These are phyloP conservation scores for Dioscorea dumetorum DNA, from an alignment of 106 monocot species.

Conservation along the genomic window DNA sequence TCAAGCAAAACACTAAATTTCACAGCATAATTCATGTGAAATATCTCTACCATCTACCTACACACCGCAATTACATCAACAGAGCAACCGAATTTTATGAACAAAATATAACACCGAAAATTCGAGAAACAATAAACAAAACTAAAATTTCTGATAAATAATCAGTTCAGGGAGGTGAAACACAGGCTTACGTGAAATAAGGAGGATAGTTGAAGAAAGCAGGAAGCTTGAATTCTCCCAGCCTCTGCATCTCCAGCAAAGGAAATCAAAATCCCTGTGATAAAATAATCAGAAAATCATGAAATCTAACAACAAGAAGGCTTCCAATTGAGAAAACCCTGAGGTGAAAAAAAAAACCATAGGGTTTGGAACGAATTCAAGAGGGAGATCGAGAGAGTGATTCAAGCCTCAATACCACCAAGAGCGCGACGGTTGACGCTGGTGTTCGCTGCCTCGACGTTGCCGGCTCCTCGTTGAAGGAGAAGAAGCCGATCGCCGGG, in stretches of 20 bases:
- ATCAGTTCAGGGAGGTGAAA: background rate
- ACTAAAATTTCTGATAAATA: background rate
- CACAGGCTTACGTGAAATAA: slow-evolving; percentile 64
- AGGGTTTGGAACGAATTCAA: background rate
- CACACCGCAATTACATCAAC: background rate
- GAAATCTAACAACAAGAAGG: background rate
- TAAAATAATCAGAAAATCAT: background rate
- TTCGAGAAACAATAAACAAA: background rate
- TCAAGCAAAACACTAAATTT: no score
- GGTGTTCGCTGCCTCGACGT: no score
- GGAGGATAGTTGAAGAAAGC: slow-evolving; percentile 78
- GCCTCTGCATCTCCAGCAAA: slow-evolving; percentile 50
- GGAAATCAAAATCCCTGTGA: no score
- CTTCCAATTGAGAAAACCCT: background rate
- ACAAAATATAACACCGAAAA: background rate
- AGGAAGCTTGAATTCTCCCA: slow-evolving; percentile 61
- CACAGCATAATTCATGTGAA: no score
- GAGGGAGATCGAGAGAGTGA: background rate
- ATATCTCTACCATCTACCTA: background rate
- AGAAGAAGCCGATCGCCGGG: no score
- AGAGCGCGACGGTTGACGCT: no score
- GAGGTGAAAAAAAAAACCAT: background rate
- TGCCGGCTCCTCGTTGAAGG: no score
- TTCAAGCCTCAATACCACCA: background rate
- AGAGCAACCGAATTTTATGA: background rate